These are phyloP conservation scores for Fistulinella cinereoalba DNA, from an alignment of 1,284 basidiomycete species.

Conservation along the genomic window DNA sequence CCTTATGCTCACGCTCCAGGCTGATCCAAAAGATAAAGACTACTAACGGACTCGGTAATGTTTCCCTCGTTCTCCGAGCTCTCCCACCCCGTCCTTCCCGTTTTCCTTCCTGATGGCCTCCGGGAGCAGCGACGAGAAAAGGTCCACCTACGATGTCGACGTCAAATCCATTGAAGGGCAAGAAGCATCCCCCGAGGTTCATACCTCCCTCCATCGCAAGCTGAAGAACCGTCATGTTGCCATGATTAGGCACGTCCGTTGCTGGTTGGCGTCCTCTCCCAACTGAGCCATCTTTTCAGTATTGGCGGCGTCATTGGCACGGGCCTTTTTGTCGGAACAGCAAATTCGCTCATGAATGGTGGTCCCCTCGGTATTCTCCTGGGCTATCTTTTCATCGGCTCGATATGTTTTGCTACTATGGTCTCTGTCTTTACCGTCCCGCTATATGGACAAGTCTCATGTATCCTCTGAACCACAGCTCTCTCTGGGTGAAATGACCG, in stretches of 20 bases:
- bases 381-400: constrained; percentile 33
- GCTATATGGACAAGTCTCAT: not conserved
- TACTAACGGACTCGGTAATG: too few relatives aligned
- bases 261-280: not conserved
- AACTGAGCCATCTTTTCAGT: constrained; percentile 8
- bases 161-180: constrained; percentile 10
- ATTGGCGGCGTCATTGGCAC: constrained; percentile 50
- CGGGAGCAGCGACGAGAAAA: constrained; percentile 2
- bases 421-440: constrained; percentile 2
- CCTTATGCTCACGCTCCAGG: too few relatives aligned
- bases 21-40: too few relatives aligned
- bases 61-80: too few relatives aligned
- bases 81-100: not conserved
- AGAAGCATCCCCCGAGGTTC: not conserved
- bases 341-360: constrained; percentile 27
- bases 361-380: constrained; percentile 36
- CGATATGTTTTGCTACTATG: constrained; percentile 33
- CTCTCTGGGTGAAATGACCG: constrained; percentile 35
- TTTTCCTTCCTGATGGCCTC: constrained; percentile 14
- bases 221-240: constrained; percentile 35
- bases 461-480: constrained; percentile 14
- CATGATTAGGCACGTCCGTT: constrained; percentile 29
- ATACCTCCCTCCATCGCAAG: constrained; percentile 20
- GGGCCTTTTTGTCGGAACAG: constrained; percentile 43
- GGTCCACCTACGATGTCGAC: not conserved